Conservation (phyloP, 352 stramenopile genomes). For the Elongisporangium prolatum region DNA sequence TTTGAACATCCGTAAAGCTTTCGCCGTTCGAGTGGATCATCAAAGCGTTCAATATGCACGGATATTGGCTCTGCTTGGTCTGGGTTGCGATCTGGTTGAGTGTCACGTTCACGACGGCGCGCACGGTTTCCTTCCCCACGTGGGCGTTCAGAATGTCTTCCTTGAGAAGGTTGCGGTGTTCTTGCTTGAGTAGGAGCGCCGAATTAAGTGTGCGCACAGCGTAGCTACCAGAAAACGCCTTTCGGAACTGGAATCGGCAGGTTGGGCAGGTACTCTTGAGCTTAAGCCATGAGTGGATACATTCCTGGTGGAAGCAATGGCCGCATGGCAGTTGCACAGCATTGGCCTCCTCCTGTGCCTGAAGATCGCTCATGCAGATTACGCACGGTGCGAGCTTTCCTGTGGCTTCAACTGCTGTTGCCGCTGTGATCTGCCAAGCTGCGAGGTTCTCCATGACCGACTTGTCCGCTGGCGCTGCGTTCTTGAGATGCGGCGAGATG, state of each 20-base stretch:
- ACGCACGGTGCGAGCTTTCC: slow-evolving; percentile 55
- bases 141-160: slow-evolving; percentile 51
- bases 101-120: slow-evolving; percentile 77
- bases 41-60: slow-evolving; percentile 78
- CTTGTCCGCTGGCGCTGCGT: slow-evolving; percentile 68
- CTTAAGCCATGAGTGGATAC: slow-evolving; percentile 91
- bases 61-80: slow-evolving; percentile 61
- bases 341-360: slow-evolving; percentile 44
- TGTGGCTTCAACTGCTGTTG: background rate
- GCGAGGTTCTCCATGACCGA: slow-evolving; percentile 53
- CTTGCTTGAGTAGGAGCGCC: slow-evolving; percentile 58
- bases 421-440: slow-evolving; percentile 9
- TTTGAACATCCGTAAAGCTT: slow-evolving; percentile 38
- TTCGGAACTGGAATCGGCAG: slow-evolving; percentile 91
- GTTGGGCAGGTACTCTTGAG: slow-evolving; percentile 91
- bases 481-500: slow-evolving; percentile 83
- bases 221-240: slow-evolving; percentile 75
- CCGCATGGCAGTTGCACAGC: slow-evolving; percentile 86
- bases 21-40: slow-evolving; percentile 76
- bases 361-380: slow-evolving; percentile 90
- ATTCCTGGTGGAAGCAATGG: slow-evolving; percentile 92
- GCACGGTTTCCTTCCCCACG: slow-evolving; percentile 55
- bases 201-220: slow-evolving; percentile 79
- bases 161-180: slow-evolving; percentile 49
- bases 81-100: slow-evolving; percentile 56